A percentile compares a stretch with the other conserved stretches of the same genome.
phyloP scores from a whole-genome alignment of 345 rosid species.

The Eucalyptus leucophloia region DNA sequence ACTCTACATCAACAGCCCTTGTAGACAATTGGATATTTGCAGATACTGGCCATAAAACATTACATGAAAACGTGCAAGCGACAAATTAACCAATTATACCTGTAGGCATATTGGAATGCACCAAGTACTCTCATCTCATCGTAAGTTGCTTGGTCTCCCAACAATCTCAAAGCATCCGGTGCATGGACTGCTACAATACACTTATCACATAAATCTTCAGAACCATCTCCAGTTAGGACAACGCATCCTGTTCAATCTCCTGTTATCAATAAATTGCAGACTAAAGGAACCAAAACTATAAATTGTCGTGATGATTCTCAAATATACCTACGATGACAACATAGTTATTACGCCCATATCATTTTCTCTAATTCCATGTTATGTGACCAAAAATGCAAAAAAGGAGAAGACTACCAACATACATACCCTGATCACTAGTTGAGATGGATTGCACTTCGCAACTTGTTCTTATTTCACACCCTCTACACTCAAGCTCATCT shows the following conservation, averaged over 20 bases:
- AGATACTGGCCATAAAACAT: not conserved
- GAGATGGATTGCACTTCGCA: conserved; percentile 42
- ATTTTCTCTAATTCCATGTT: not conserved
- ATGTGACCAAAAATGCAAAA: not conserved
- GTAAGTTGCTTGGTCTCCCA: conserved; percentile 55
- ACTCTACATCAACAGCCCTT: not conserved
- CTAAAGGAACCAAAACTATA: not conserved
- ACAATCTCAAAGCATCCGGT: conserved; percentile 60
- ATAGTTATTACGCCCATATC: not conserved
- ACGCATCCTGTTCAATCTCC: conserved; percentile 25
- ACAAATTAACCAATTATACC: conserved; percentile 20
- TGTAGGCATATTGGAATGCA: conserved; percentile 73
- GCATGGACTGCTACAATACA: conserved; percentile 68
- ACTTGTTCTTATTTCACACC: conserved; percentile 52
- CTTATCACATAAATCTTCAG: conserved; percentile 25
- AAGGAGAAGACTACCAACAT: not conserved
- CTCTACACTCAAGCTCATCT: conserved; percentile 45
- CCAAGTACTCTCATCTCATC: conserved; percentile 76
- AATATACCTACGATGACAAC: not conserved
- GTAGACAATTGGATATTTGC: not conserved
- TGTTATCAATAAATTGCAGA: not conserved
- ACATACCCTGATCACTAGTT: conserved; percentile 30
- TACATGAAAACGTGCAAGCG: not conserved
- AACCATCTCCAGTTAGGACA: conserved; percentile 33
- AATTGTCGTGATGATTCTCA: not conserved